These are phyloP conservation scores for Boletus rex-veris DNA, from an alignment of 768 basidiomycete genomes.

Conservation along the genomic window DNA sequence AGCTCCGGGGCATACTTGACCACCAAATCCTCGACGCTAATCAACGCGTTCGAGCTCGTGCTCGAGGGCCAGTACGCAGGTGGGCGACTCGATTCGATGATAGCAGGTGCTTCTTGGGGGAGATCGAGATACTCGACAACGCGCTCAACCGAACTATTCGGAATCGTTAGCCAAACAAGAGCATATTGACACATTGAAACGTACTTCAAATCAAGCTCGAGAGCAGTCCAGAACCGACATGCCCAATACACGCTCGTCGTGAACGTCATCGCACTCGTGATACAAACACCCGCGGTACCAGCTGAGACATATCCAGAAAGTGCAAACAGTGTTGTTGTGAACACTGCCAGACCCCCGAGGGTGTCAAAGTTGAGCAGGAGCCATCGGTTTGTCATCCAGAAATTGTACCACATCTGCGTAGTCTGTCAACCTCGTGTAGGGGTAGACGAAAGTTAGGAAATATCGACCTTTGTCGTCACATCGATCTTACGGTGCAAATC, in stretches of 20 bases:
- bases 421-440: not conserved
- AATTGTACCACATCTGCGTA: slow-evolving; percentile 70
- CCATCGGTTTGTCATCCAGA: slow-evolving; percentile 92
- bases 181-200: slow-evolving; percentile 23
- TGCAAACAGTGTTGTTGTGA: slow-evolving; percentile 74
- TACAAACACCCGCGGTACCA: slow-evolving; percentile 68
- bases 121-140: slow-evolving; percentile 88
- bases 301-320: slow-evolving; percentile 57
- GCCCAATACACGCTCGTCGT: slow-evolving; percentile 51
- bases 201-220: slow-evolving; percentile 75
- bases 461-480: slow-evolving; percentile 63
- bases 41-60: slow-evolving; percentile 50
- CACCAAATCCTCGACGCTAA: slow-evolving; percentile 71
- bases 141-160: slow-evolving; percentile 77
- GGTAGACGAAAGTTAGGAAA: not conserved
- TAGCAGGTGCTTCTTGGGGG: slow-evolving; percentile 78
- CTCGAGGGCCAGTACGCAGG: slow-evolving; percentile 94
- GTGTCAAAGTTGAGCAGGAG: slow-evolving; percentile 78
- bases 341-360: slow-evolving; percentile 68
- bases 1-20: slow-evolving; percentile 84
- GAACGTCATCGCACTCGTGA: slow-evolving; percentile 69
- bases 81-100: slow-evolving; percentile 69
- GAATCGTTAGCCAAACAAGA: slow-evolving; percentile 5
- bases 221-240: slow-evolving; percentile 47
- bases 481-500: slow-evolving; percentile 72